Evolutionary conservation across 2,329 filamentous ascomycete species (phyloP), one percentile per base, ranked within the genome.

Genomic region (Xylariales sp.): DNA sequence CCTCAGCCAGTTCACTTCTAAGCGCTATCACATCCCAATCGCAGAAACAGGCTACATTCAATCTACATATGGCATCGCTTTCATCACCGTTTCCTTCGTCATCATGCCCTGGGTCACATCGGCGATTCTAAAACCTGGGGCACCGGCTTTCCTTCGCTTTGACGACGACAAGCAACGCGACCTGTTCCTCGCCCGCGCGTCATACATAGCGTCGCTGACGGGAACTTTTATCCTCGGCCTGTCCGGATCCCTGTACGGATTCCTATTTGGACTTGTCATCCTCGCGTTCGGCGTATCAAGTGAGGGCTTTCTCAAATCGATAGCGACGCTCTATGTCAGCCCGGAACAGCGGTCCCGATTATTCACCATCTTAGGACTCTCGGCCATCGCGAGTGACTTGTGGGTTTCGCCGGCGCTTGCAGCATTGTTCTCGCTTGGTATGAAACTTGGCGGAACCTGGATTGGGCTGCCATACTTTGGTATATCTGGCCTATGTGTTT

Each of bases 401-500:
- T 78, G 76, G 69, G 49, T 74, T n/a, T 69, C 67, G 18, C 75
- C 77, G 16, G 67, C 72, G 39, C 73, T 78, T 9, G 77, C 77
- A 0, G 75, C 67, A 1, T 69, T 78, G 1, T 78, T 77, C 52
- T 73, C 73, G 3, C 61, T 75, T 4, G 77, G 77, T 16, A 78
- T 78, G 77, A 67, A 67, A 34, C 53, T 75, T n/a, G 76, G 75
- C 30, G 75, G 75, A 8, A 23, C 57, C 6, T 76, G 75, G 75
- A 74, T 78, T 9, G 77, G 77, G 1, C 48, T 79, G 45, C 77
- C 77, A 14, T 78, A 79, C 56, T 62, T 79, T 39, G 77, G 75
- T 5, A 71, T 79, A 14, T 76, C 75, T 4, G 45, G 68, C 48
- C 32, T 73, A 3, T 73, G 72, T n/a, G 55, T 75, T 39, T 28